Percentiles rank a stretch among this genome's conserved stretches.
These are phyloP conservation scores for Jacaranda mimosifolia DNA, from an alignment of 257 asterid species.

Conservation along the genomic window DNA sequence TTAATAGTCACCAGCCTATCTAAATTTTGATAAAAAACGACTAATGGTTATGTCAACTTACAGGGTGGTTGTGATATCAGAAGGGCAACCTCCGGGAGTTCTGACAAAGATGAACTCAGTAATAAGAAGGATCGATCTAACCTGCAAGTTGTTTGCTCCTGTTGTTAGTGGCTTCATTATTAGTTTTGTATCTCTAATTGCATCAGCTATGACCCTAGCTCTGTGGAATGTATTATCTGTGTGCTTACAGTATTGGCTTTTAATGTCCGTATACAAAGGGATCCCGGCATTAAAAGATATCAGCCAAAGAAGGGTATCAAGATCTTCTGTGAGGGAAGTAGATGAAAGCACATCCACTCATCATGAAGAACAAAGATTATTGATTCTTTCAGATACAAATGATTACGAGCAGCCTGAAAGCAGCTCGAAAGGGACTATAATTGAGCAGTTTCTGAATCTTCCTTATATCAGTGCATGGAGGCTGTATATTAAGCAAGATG, in stretches of 20 bases:
- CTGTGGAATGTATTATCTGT: conserved; percentile 79
- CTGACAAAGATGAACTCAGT: conserved; percentile 80
- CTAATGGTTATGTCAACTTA: background rate
- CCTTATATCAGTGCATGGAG: conserved; percentile 79
- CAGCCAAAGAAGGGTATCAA: conserved; percentile 48
- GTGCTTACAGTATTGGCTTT: conserved; percentile 76
- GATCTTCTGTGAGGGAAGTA: conserved; percentile 38
- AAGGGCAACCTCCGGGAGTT: conserved; percentile 66
- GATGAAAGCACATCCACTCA: conserved; percentile 39
- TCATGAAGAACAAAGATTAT: conserved; percentile 45
- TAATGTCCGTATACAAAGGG: conserved; percentile 74
- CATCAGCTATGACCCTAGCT: conserved; percentile 76
- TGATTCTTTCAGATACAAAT: conserved; percentile 22
- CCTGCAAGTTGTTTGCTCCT: conserved; percentile 84
- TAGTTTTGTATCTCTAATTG: conserved; percentile 79
- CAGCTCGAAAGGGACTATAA: conserved; percentile 38
- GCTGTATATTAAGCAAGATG: conserved; percentile 74
- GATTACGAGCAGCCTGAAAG: conserved; percentile 38
- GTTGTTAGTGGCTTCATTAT: conserved; percentile 80
- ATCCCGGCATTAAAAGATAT: conserved; percentile 67
- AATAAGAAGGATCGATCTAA: conserved; percentile 83
- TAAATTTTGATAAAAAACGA: background rate
- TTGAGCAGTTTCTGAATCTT: conserved; percentile 42
- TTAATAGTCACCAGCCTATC: too few species aligned
- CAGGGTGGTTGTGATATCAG: conserved; percentile 96